Conservation (phyloP, 768 basidiomycete species). For the Mycena epipterygia region DNA sequence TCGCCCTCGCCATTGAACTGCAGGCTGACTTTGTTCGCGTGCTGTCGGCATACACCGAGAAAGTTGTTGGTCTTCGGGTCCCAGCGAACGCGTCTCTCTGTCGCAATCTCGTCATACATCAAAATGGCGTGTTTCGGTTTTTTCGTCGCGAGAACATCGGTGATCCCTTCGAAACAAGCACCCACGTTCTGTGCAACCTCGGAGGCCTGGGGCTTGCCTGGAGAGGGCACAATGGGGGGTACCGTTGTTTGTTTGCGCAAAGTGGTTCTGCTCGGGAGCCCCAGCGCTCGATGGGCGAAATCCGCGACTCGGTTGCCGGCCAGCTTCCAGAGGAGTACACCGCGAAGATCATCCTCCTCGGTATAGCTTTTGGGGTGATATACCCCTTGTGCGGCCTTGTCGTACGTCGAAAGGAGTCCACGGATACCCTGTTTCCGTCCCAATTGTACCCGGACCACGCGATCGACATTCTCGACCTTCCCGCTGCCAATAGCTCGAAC, state of each 20-base stretch:
- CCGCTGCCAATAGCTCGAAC: conserved; percentile 23
- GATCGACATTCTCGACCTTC: not conserved
- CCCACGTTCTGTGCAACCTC: conserved; percentile 38
- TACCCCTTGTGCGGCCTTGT: conserved; percentile 31
- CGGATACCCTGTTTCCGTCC: conserved; percentile 21
- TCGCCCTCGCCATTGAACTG: conserved; percentile 40
- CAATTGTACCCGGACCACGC: not conserved
- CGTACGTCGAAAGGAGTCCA: conserved; percentile 14
- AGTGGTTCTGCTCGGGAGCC: conserved; percentile 32
- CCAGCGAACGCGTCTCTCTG: conserved; percentile 43
- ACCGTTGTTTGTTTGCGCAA: conserved; percentile 33
- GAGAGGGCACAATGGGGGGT: conserved; percentile 35
- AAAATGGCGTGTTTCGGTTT: conserved; percentile 38
- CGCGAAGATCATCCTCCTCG: conserved; percentile 39
- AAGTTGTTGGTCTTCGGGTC: conserved; percentile 43
- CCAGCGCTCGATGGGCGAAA: conserved; percentile 39
- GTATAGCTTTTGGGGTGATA: conserved; percentile 42
- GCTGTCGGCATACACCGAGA: conserved; percentile 45
- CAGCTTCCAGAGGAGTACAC: conserved; percentile 39
- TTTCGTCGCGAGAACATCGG: conserved; percentile 7
- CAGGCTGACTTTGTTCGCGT: conserved; percentile 32
- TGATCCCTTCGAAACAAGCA: conserved; percentile 30
- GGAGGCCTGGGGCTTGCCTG: conserved; percentile 9
- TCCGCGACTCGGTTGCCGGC: conserved; percentile 39
- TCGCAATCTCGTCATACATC: conserved; percentile 48